Evolutionary conservation across 2,329 filamentous ascomycete species (phyloP), one percentile per base, ranked within the genome.

Genomic region (Talaromyces sp.): DNA sequence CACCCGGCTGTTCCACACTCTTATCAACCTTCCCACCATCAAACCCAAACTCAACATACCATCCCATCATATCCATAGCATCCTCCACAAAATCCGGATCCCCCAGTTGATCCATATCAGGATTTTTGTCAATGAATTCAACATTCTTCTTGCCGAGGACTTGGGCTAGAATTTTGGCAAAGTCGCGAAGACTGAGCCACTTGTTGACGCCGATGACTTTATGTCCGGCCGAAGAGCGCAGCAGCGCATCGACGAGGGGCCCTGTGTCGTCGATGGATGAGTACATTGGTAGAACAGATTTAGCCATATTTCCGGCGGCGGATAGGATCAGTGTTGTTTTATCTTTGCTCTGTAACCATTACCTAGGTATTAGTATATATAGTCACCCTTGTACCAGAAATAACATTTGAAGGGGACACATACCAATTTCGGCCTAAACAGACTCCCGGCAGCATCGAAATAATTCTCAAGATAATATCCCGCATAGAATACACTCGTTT

Each of bases 391-490:
- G n/a, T 22, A 19, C 1, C 17, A 45, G 40, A 6, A 22, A 19
- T 45, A 45, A n/a, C n/a, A n/a, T n/a, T n/a, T n/a, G n/a, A n/a
- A 40, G 38, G 22, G 22, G 15, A 25, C 7, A 43, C n/a, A n/a
- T 36, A 61, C 43, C 58, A 61, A n/a, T 49, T 49, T 61, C 49
- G 58, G 58, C 25, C 36, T 27, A 22, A 61, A 31, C 7, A 49
- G 5, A 0, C 40, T 27, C 22, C 27, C 27, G 0, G 43, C 58
- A 25, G 29, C 40, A 31, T 19, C 25, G 8, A 61, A 38, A 22
- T 49, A 61, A 27, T 61, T 61, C 45, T 61, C 59, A 6, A 61
- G 6, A 51, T 61, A 61, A 31, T 36, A 61, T 7, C 59, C 59
- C 6, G 43, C 43, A 43, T 36, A 61, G 1, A 61, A 5, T 7